Evolutionary conservation across 1,284 basidiomycete genomes (phyloP).

Genomic region (Anthracocystis panici-leucophaei): DNA sequence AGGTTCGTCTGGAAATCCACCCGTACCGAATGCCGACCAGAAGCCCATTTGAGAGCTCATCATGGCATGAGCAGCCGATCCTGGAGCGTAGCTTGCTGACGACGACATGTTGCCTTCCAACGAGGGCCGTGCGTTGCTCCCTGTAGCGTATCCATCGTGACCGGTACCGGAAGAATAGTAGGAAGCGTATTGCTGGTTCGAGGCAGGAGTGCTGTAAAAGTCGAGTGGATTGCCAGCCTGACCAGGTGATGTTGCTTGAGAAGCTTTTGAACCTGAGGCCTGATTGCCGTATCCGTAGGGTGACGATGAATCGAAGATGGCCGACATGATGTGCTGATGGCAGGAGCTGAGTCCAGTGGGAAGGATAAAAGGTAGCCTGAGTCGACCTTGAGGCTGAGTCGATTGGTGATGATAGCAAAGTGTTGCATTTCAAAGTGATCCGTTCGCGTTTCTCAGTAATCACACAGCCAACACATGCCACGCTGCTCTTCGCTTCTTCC

Average conservation of each 20-base stretch:
- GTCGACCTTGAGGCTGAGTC: background rate
- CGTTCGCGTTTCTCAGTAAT: no score
- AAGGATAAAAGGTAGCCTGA: background rate
- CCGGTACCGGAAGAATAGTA: slow-evolving; percentile 41
- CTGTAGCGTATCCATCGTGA: slow-evolving; percentile 46
- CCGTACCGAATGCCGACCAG: slow-evolving; percentile 67
- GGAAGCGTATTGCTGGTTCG: slow-evolving; percentile 34
- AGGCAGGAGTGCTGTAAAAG: slow-evolving; percentile 41
- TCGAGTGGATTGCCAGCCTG: slow-evolving; percentile 42
- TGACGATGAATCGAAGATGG: slow-evolving; percentile 54
- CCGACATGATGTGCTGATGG: slow-evolving; percentile 37
- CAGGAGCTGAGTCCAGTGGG: background rate
- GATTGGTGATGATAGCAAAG: slow-evolving; percentile 1
- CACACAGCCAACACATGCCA: no score
- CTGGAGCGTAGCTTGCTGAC: slow-evolving; percentile 35
- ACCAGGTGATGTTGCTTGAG: slow-evolving; percentile 30
- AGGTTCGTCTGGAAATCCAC: slow-evolving; percentile 68
- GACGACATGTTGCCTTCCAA: slow-evolving; percentile 65
- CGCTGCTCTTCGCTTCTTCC: no score
- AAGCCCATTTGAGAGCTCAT: slow-evolving; percentile 63
- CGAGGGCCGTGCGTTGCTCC: slow-evolving; percentile 44
- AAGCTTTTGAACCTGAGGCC: slow-evolving; percentile 33
- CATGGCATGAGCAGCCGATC: slow-evolving; percentile 51
- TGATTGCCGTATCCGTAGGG: slow-evolving; percentile 48
- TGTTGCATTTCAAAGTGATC: no score